Conservation (phyloP, 2,329 filamentous ascomycete species). For the Ophiognomonia clavigignenti-juglandacearum region DNA sequence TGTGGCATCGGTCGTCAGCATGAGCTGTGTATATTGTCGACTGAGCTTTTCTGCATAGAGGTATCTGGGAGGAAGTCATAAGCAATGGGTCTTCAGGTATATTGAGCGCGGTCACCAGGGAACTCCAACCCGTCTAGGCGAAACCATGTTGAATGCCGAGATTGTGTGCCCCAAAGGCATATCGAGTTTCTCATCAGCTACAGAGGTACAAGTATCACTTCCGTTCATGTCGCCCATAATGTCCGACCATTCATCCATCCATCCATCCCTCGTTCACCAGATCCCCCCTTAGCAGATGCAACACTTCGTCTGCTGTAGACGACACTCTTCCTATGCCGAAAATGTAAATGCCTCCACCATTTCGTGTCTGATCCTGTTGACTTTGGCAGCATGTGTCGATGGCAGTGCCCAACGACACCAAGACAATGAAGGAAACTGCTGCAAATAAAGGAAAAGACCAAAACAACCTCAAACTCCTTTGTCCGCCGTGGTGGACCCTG, state of each 20-base stretch:
- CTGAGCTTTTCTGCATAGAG: no score
- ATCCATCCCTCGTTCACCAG: constrained; percentile 2
- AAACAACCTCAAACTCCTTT: constrained; percentile 6
- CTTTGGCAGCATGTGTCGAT: neutral
- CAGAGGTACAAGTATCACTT: neutral
- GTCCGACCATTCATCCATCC: neutral
- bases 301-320: neutral
- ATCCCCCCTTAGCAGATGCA: neutral
- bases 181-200: neutral
- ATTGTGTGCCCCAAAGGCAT: no score
- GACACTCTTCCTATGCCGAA: neutral
- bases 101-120: no score
- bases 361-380: neutral
- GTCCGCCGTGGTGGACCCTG: neutral
- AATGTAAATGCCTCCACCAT: neutral
- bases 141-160: no score
- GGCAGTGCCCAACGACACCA: neutral
- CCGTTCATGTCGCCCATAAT: neutral
- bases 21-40: no score
- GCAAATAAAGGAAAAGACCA: neutral
- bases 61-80: neutral
- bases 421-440: neutral
- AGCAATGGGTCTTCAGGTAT: neutral
- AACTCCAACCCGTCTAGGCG: no score
- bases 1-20: no score